These are phyloP conservation scores for Epichloe sibirici DNA, from an alignment of 2,329 filamentous ascomycete species.

Conservation along the genomic window DNA sequence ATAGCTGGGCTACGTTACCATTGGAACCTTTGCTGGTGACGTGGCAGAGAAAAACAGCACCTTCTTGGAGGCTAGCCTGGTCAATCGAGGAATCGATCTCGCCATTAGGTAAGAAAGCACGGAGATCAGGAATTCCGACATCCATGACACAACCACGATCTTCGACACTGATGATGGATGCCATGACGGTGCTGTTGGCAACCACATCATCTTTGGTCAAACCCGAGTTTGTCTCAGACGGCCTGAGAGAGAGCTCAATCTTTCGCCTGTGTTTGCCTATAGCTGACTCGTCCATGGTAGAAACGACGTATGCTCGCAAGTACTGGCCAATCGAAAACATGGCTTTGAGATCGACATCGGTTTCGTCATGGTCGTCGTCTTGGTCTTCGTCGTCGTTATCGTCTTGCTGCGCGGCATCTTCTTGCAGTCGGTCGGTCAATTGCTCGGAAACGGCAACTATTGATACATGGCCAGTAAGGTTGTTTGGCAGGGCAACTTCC, in stretches of 20 bases:
- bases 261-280: conserved; percentile 58
- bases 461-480: conserved; percentile 77
- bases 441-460: conserved; percentile 82
- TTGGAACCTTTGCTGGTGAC: conserved; percentile 63
- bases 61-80: conserved; percentile 62
- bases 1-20: conserved; percentile 78
- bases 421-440: conserved; percentile 65
- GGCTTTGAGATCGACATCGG: conserved; percentile 57
- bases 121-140: conserved; percentile 59
- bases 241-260: conserved; percentile 79
- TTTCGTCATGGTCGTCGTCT: conserved; percentile 31
- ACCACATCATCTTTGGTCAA: conserved; percentile 63
- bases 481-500: conserved; percentile 79
- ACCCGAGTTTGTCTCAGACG: conserved; percentile 64
- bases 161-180: conserved; percentile 80
- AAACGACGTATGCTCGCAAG: conserved; percentile 69
- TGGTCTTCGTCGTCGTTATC: conserved; percentile 36
- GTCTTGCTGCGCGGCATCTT: conserved; percentile 42
- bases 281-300: conserved; percentile 56
- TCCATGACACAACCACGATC: conserved; percentile 95
- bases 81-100: conserved; percentile 59
- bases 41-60: conserved; percentile 73
- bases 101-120: conserved; percentile 75
- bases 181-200: conserved; percentile 68
- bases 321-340: conserved; percentile 82